Evolutionary conservation across 2,329 filamentous ascomycete genomes (phyloP).

Genomic region (Neofusicoccum sp.): DNA sequence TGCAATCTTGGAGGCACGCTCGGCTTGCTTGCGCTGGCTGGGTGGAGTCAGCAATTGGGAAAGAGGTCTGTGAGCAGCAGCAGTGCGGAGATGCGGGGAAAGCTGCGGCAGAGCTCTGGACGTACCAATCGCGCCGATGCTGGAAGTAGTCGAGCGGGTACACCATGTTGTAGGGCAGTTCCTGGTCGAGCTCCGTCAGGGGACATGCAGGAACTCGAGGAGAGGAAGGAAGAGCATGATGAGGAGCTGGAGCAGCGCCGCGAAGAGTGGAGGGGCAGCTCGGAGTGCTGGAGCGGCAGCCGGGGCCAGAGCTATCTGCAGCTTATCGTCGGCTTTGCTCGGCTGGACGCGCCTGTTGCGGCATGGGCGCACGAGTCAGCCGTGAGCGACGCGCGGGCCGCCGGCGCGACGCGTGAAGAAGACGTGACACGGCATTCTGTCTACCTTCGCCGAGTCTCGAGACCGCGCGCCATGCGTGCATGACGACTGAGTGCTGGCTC

Average conservation of each 20-base stretch:
- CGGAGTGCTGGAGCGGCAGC: neutral
- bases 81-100: constrained; percentile 8
- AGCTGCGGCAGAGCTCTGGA: constrained; percentile 19
- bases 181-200: neutral
- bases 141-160: constrained; percentile 60
- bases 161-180: constrained; percentile 5
- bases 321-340: constrained; percentile 19
- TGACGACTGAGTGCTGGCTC: neutral
- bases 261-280: neutral
- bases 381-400: neutral
- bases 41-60: neutral
- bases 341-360: neutral
- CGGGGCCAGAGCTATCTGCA: neutral
- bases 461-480: neutral
- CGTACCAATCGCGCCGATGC: constrained; percentile 72
- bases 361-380: neutral
- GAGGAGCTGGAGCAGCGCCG: neutral
- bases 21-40: constrained; percentile 78
- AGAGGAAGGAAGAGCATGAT: neutral
- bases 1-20: constrained; percentile 71
- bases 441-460: no score
- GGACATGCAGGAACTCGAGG: neutral
- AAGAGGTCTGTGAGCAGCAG: neutral
- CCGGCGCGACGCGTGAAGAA: neutral
- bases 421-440: neutral